Evolutionary conservation across 345 rosid species (phyloP).

Genomic region (Populus alba): DNA sequence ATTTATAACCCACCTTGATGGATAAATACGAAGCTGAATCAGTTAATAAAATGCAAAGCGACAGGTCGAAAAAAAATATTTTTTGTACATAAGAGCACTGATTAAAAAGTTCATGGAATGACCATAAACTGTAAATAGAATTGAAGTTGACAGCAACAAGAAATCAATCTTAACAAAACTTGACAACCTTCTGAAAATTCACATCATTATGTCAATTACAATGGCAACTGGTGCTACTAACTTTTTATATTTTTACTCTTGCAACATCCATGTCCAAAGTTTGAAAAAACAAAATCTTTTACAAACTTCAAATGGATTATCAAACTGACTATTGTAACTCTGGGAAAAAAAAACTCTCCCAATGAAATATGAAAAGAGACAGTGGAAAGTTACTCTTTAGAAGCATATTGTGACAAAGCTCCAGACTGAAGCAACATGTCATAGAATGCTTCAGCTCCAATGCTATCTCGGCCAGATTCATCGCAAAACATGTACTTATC

Average conservation of each 20-base stretch:
- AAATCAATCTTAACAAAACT: neutral
- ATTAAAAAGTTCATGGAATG: neutral
- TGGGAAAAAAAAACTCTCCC: neutral
- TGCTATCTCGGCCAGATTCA: conserved; percentile 47
- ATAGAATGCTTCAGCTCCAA: conserved; percentile 56
- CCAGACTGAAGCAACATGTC: conserved; percentile 64
- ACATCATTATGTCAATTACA: neutral
- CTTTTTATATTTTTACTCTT: neutral
- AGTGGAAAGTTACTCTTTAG: conserved; percentile 53
- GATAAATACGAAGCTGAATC: conserved; percentile 8
- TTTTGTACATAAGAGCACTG: no score
- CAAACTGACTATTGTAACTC: neutral
- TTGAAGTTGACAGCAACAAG: neutral
- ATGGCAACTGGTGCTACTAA: neutral
- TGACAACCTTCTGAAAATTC: neutral
- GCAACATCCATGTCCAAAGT: neutral
- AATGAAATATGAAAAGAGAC: neutral
- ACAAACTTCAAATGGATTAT: neutral
- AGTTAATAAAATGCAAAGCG: neutral
- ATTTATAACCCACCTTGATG: conserved; percentile 75
- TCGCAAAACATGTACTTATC: conserved; percentile 51
- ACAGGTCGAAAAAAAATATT: neutral
- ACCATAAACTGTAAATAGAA: neutral
- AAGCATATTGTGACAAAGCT: conserved; percentile 58
- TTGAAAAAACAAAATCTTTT: neutral